Base-by-base conservation (phyloP, 805 yeast species). In the Pichia eremophila region DNA sequence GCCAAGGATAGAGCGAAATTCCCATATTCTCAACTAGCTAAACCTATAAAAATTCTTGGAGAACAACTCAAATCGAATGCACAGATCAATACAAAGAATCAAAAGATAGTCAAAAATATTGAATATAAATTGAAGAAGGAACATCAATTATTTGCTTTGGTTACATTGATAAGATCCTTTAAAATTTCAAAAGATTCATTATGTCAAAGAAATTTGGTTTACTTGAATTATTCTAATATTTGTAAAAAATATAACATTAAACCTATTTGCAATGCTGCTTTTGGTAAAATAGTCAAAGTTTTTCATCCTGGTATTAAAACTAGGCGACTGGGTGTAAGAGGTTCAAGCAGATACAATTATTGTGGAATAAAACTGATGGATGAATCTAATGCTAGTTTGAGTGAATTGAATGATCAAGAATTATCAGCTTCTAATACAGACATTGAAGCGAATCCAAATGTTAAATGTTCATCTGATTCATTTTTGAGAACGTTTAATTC, bases 261-360 rank as follows among this genome's bases (percentile, higher is more conserved):
- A 46, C 79, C 95, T 1, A 65, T 85, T 47, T 77, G 83, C 36
- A 89, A 87, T 29, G 91, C 95, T 1, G 78, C 85, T 3, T 77
- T 87, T 57, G 95, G 95, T 5, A 85, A 83, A 57, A 66, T 83
- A 40, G 86, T 85, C 18, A 71, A 81, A 49, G 68, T 81, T 5
- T 64, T 78, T 5, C 83, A 75, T 56, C 93, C 95, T 0, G 69
- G 70, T 46, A 68, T 86, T 51, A 78, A 80, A 31, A 84, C 93
- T 0, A 74, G 95, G 53, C 72, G 96, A 46, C 68, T 88, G 46
- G 96, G 96, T 2, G 78, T 81, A 62, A 71, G 95, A 44, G 90
- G 90, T 2, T 84, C 82, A 58, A 80, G 91, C 19, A 83, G 83
- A 60, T 89, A 89, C 63, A 95, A 87, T 61, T 88, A 86, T 59